Evolutionary conservation across 208 protist genomes (phyloP).

Genomic region (Leishmania gerbilli): DNA sequence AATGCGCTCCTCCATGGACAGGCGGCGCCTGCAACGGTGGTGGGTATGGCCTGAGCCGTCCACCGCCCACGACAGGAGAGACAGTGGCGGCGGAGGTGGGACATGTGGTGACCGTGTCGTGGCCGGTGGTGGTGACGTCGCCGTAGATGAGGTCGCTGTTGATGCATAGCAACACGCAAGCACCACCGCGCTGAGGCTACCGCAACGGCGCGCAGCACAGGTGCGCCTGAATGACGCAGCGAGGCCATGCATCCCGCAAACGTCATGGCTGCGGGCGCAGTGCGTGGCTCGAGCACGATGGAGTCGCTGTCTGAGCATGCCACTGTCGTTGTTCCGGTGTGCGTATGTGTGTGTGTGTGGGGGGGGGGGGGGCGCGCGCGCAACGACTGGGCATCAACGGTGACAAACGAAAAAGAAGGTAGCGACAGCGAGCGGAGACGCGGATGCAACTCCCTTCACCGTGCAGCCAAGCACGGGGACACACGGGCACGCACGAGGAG

Average conservation of each 20-base stretch:
- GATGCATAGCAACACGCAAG: neutral
- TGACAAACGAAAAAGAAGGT: neutral
- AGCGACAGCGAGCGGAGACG: neutral
- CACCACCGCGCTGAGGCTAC: neutral
- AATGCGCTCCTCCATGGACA: constrained; percentile 49
- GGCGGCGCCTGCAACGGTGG: constrained; percentile 55
- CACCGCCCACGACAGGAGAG: constrained; percentile 77
- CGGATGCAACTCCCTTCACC: neutral
- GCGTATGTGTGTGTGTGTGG: neutral
- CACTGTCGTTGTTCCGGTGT: neutral
- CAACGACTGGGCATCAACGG: neutral
- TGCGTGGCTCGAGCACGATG: neutral
- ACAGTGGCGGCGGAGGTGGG: constrained; percentile 47
- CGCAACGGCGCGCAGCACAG: neutral
- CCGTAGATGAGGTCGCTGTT: neutral
- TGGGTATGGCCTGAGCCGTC: constrained; percentile 57
- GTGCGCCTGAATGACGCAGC: neutral
- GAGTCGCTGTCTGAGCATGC: neutral
- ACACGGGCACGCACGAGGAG: neutral
- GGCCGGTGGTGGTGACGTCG: neutral
- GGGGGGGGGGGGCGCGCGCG: too few species aligned
- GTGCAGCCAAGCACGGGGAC: neutral
- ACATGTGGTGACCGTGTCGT: neutral
- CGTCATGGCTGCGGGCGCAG: neutral
- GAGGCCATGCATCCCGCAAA: neutral